phyloP scores from a whole-genome alignment of 2,329 filamentous ascomycete genomes.

The Geosmithia flava region DNA sequence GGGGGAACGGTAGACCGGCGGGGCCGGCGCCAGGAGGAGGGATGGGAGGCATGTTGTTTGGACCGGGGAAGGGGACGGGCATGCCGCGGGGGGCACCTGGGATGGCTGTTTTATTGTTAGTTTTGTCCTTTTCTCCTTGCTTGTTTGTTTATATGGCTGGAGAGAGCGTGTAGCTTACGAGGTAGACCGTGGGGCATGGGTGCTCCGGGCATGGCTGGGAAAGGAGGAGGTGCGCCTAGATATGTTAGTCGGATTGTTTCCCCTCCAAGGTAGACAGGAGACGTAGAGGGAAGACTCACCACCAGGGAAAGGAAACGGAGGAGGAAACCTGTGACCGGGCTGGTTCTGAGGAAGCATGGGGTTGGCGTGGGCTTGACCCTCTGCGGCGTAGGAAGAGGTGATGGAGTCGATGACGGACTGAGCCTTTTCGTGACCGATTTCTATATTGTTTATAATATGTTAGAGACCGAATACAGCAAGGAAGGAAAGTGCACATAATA shows the following conservation, averaged over 20 bases:
- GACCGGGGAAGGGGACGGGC: conserved; percentile 7
- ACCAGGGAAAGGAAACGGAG: conserved; percentile 53
- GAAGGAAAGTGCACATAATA: too few relatives aligned
- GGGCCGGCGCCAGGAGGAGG: conserved; percentile 7
- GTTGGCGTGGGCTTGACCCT: conserved; percentile 78
- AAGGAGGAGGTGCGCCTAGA: conserved; percentile 41
- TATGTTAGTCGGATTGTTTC: not conserved
- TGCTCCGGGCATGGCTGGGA: conserved; percentile 35
- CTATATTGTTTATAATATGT: conserved; percentile 25
- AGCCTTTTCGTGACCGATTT: conserved; percentile 97
- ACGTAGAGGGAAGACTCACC: conserved; percentile 20
- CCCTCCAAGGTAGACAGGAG: not conserved
- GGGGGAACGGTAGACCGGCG: conserved; percentile 10
- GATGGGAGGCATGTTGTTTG: conserved; percentile 7
- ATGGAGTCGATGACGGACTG: conserved; percentile 98
- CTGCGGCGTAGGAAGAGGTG: conserved; percentile 87
- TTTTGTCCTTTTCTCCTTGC: too few relatives aligned
- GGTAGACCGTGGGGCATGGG: conserved; percentile 29
- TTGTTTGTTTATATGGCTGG: too few relatives aligned
- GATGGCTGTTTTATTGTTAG: conserved; percentile 5
- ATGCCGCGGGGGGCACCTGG: conserved; percentile 36
- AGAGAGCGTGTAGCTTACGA: conserved; percentile 38
- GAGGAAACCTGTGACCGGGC: conserved; percentile 38
- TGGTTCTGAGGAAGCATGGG: conserved; percentile 68
- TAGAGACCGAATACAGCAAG: not conserved